Evolutionary conservation across 2,329 filamentous ascomycete genomes (phyloP).

Genomic region (Epichloe festucae): DNA sequence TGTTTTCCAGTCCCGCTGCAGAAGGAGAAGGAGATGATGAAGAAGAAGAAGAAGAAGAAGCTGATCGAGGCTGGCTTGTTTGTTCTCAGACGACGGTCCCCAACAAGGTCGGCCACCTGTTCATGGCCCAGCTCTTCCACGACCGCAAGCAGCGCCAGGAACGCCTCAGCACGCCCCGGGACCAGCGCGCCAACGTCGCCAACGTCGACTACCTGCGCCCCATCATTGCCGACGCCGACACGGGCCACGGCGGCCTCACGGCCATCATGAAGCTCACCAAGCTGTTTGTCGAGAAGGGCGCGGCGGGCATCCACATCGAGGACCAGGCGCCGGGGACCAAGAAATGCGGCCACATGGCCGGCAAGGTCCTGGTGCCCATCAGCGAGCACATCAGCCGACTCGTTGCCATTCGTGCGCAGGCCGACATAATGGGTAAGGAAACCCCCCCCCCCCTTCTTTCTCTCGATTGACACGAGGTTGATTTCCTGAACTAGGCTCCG

Average conservation of each 20-base stretch:
- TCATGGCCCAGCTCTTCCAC: slow-evolving; percentile 98
- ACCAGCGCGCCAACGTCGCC: slow-evolving; percentile 56
- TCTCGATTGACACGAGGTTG: neutral
- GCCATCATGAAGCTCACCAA: slow-evolving; percentile 99
- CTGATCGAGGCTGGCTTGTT: too few species aligned
- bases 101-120: slow-evolving; percentile 95
- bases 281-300: slow-evolving; percentile 91
- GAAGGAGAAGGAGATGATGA: too few species aligned
- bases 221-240: slow-evolving; percentile 94
- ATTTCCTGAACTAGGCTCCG: slow-evolving; percentile 39
- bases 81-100: slow-evolving; percentile 72
- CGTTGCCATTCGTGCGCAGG: slow-evolving; percentile 91
- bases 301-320: slow-evolving; percentile 96
- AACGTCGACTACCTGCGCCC: slow-evolving; percentile 91
- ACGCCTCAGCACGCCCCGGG: slow-evolving; percentile 63
- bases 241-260: slow-evolving; percentile 92
- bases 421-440: slow-evolving; percentile 82
- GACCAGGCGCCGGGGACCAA: slow-evolving; percentile 97
- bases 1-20: slow-evolving; percentile 15
- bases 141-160: slow-evolving; percentile 98
- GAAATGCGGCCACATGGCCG: slow-evolving; percentile 99
- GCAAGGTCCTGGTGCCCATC: slow-evolving; percentile 93
- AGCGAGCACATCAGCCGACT: slow-evolving; percentile 96
- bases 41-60: too few species aligned
- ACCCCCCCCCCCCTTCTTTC: neutral